phyloP scores from a whole-genome alignment of 495 filamentous ascomycete genomes.

The Geoglossum glabrum region DNA sequence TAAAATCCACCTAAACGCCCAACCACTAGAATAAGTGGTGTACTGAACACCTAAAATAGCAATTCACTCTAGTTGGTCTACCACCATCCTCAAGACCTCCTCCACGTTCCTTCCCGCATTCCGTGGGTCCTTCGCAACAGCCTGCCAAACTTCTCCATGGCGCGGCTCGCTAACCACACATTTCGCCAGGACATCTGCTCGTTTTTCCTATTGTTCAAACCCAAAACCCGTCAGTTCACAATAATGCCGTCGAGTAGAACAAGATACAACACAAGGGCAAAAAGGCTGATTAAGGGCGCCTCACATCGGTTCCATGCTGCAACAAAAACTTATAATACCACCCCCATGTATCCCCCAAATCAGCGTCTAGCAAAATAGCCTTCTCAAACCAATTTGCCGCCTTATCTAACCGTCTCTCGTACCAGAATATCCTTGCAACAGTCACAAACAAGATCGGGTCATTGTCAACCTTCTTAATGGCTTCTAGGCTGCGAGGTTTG shows the following conservation, averaged over 20 bases:
- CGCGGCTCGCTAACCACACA: constrained; percentile 59
- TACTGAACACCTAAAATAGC: neutral
- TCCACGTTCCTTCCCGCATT: constrained; percentile 53
- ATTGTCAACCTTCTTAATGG: constrained; percentile 90
- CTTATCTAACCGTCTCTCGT: constrained; percentile 65
- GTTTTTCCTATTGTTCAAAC: constrained; percentile 44
- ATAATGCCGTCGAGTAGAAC: no score
- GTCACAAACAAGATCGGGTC: constrained; percentile 69
- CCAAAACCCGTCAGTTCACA: neutral
- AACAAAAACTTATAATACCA: constrained; percentile 91
- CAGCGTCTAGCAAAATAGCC: constrained; percentile 66
- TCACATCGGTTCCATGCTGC: constrained; percentile 66
- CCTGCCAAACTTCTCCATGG: constrained; percentile 87
- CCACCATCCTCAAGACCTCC: constrained; percentile 65
- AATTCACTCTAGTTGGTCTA: constrained; percentile 29
- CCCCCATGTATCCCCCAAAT: constrained; percentile 85
- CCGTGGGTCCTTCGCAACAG: constrained; percentile 62
- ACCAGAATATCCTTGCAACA: constrained; percentile 59
- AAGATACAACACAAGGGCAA: neutral
- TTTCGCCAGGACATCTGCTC: constrained; percentile 55
- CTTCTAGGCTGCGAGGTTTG: constrained; percentile 74
- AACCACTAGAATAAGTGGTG: neutral
- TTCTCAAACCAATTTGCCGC: constrained; percentile 94
- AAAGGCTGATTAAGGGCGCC: neutral
- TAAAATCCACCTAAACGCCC: neutral